Evolutionary conservation across 495 filamentous ascomycete species (phyloP), one percentile per base, ranked within the genome.

Genomic region (Penicillium angulare): DNA sequence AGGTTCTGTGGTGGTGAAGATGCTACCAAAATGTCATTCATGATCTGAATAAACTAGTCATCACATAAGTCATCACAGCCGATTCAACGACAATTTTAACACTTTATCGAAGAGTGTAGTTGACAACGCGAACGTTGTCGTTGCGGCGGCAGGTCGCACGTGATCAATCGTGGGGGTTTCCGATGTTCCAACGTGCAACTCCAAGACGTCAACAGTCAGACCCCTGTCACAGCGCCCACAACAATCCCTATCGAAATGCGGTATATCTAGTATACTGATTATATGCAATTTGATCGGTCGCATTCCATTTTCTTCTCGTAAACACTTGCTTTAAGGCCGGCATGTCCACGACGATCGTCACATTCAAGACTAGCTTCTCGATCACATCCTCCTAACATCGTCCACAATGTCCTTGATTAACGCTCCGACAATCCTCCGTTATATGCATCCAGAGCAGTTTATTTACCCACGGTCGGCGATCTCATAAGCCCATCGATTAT

Each of bases 391-490:
- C 42, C 60, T 47, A 43, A 49, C 42, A 15, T 57, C 55, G 39
- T 65, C 56, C 40, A 69, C 61, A 5, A 67, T 55, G 5, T 50
- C 50, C 17, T 58, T 40, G 8, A 64, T 68, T 16, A 72, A 49
- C 18, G 22, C 45, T 12, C 53, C 50, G 5, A 65, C 40, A 7
- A 74, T 68, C n/a, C 64, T 56, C 22, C 38, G 42, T 74, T 70
- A 7, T 62, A 58, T 7, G 72, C 39, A 5, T 50, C 52, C 57
- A 56, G 21, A 27, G 41, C 2, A 10, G 45, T 26, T 18, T 41
- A 23, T 23, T 26, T 2, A 18, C n/a, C n/a, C n/a, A n/a, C n/a
- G n/a, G n/a, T n/a, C n/a, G n/a, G n/a, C n/a, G n/a, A n/a, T n/a
- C n/a, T n/a, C n/a, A n/a, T n/a, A n/a, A n/a, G n/a, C n/a, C n/a